phyloP scores from a whole-genome alignment of 2,329 filamentous ascomycete genomes.

The Colletotrichum gigasporum region DNA sequence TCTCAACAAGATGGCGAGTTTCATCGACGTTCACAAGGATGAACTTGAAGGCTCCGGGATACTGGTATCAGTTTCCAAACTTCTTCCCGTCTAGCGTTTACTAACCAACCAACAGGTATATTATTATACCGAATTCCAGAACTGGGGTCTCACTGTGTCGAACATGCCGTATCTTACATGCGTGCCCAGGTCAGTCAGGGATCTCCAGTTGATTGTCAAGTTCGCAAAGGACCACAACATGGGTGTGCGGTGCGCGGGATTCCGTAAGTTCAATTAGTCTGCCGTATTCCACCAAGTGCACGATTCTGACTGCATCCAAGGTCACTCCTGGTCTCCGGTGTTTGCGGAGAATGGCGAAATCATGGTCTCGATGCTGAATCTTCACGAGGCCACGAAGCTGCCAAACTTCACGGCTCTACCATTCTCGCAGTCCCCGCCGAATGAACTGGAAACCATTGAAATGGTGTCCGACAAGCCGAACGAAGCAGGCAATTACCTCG shows the following conservation, averaged over 20 bases:
- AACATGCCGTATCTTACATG: slow-evolving; percentile 51
- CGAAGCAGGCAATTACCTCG: slow-evolving; percentile 43
- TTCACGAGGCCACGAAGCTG: slow-evolving; percentile 46
- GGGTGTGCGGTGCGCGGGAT: slow-evolving; percentile 51
- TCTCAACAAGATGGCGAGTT: slow-evolving; percentile 6
- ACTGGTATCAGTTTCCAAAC: too few relatives aligned
- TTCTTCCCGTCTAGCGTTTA: too few relatives aligned
- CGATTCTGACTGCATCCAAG: not conserved
- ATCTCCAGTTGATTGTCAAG: slow-evolving; percentile 50
- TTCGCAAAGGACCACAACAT: slow-evolving; percentile 45
- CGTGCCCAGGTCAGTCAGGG: slow-evolving; percentile 50
- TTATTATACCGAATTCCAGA: slow-evolving; percentile 45
- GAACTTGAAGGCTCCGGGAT: not conserved
- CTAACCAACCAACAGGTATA: slow-evolving; percentile 37
- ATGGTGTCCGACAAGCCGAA: slow-evolving; percentile 39
- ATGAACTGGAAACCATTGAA: slow-evolving; percentile 51
- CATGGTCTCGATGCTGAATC: slow-evolving; percentile 51
- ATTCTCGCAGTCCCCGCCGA: slow-evolving; percentile 37
- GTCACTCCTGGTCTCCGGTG: slow-evolving; percentile 52
- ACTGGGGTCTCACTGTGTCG: slow-evolving; percentile 51
- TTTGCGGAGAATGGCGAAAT: slow-evolving; percentile 52
- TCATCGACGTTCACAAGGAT: not conserved
- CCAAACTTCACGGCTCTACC: slow-evolving; percentile 47
- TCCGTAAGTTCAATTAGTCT: too few relatives aligned
- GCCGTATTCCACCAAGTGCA: too few relatives aligned